Percentiles rank a stretch among this genome's conserved stretches.
Conservation (phyloP, 768 basidiomycete genomes). For the Trametes cubensis region DNA sequence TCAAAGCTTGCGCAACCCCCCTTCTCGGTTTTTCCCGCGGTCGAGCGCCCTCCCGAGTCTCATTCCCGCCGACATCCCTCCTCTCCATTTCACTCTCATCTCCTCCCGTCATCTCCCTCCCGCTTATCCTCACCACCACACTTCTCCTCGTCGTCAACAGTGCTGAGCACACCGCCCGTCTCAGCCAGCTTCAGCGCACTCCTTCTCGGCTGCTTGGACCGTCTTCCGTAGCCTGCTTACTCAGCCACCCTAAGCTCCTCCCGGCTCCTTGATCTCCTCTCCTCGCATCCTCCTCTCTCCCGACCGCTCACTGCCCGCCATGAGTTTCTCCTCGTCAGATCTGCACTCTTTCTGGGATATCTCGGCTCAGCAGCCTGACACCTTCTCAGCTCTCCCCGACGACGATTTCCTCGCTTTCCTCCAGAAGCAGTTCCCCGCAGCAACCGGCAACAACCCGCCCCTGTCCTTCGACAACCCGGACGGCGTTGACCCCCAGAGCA, state of each 20-base stretch:
- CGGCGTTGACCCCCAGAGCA: conserved; percentile 62
- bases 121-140: conserved; percentile 6
- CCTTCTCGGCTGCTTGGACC: conserved; percentile 8
- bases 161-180: conserved; percentile 6
- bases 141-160: conserved; percentile 8
- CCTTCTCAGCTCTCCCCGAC: conserved; percentile 68
- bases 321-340: conserved; percentile 50
- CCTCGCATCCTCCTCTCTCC: conserved; percentile 19
- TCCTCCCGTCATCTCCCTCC: conserved; percentile 5
- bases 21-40: conserved; percentile 20
- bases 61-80: conserved; percentile 19
- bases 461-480: conserved; percentile 36
- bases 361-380: conserved; percentile 47
- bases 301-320: conserved; percentile 31
- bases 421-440: conserved; percentile 69
- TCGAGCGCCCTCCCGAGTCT: conserved; percentile 17
- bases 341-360: conserved; percentile 66
- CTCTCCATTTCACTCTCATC: conserved; percentile 14
- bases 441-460: conserved; percentile 28
- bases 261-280: conserved; percentile 17
- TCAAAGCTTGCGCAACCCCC: conserved; percentile 24
- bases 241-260: conserved; percentile 21
- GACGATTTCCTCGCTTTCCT: conserved; percentile 78
- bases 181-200: conserved; percentile 3
- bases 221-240: conserved; percentile 13